phyloP scores from a whole-genome alignment of 345 rosid species.

The Lepidium sativum region DNA sequence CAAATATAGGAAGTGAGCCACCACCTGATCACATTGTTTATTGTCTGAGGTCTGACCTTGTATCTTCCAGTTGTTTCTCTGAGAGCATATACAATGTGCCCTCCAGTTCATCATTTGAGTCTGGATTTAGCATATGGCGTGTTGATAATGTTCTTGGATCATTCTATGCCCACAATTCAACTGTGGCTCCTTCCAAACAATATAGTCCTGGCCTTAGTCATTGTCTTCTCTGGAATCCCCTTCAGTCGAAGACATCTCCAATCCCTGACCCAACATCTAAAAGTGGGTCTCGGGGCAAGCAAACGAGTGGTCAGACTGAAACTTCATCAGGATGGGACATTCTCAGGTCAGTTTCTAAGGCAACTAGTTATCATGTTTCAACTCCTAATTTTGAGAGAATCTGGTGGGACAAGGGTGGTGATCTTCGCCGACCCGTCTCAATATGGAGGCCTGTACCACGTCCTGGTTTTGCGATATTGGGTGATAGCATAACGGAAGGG shows the following conservation, averaged over 20 bases:
- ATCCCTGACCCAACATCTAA: constrained; percentile 27
- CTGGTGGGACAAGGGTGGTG: constrained; percentile 98
- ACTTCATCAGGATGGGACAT: constrained; percentile 82
- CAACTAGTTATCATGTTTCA: constrained; percentile 53
- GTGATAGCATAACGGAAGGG: constrained; percentile 98
- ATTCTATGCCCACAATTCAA: constrained; percentile 74
- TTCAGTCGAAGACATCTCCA: constrained; percentile 37
- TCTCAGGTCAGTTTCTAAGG: constrained; percentile 64
- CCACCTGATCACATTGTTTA: constrained; percentile 80
- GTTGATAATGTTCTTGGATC: constrained; percentile 86
- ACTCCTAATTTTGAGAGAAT: constrained; percentile 92
- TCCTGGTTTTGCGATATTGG: constrained; percentile 66
- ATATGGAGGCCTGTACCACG: constrained; percentile 88
- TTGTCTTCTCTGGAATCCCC: constrained; percentile 69
- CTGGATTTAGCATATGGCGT: constrained; percentile 96
- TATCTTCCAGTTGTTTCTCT: constrained; percentile 70
- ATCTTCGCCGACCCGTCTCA: constrained; percentile 76
- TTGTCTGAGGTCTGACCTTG: constrained; percentile 93
- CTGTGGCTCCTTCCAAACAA: constrained; percentile 46
- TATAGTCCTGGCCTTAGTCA: constrained; percentile 59
- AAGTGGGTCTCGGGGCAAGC: constrained; percentile 31
- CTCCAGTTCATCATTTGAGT: constrained; percentile 37
- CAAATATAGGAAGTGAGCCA: constrained; percentile 64
- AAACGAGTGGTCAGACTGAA: constrained; percentile 36
- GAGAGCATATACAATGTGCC: constrained; percentile 66